Percentiles rank a stretch among this genome's conserved stretches.
Evolutionary conservation across 345 rosid species (phyloP).

Genomic region (Eutrema japonicum): DNA sequence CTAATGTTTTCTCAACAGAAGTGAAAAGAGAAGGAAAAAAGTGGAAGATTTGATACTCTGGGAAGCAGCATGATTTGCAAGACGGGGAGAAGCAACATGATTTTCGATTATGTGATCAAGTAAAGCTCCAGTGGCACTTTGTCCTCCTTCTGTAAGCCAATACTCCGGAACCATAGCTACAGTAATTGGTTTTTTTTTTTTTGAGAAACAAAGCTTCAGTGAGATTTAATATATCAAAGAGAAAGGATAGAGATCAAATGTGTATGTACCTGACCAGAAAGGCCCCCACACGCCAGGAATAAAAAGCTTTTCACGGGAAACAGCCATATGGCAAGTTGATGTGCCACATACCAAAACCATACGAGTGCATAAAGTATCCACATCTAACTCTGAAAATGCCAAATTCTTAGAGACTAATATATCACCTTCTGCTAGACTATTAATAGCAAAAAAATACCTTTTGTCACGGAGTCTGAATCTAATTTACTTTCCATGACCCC

Average conservation of each 20-base stretch:
- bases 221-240: slow-evolving; percentile 14
- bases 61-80: slow-evolving; percentile 93
- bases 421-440: background rate
- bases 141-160: slow-evolving; percentile 99
- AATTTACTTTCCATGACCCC: slow-evolving; percentile 88
- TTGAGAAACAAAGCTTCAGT: background rate
- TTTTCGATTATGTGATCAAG: slow-evolving; percentile 83
- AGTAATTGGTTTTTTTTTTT: background rate
- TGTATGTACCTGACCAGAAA: slow-evolving; percentile 85
- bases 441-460: slow-evolving; percentile 50
- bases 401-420: slow-evolving; percentile 12
- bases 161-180: slow-evolving; percentile 89
- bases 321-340: slow-evolving; percentile 98
- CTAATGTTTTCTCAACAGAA: slow-evolving; percentile 14
- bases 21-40: background rate
- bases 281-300: slow-evolving; percentile 99
- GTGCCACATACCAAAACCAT: slow-evolving; percentile 97
- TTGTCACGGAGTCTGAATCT: slow-evolving; percentile 49
- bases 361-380: slow-evolving; percentile 72
- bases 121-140: slow-evolving; percentile 98
- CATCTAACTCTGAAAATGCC: slow-evolving; percentile 52
- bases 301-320: slow-evolving; percentile 76
- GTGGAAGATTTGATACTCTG: slow-evolving; percentile 53
- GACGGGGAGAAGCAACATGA: slow-evolving; percentile 84
- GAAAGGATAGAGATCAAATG: slow-evolving; percentile 13